These are phyloP conservation scores for Fusarium humuli DNA, from an alignment of 2,329 filamentous ascomycete species.

Conservation along the genomic window DNA sequence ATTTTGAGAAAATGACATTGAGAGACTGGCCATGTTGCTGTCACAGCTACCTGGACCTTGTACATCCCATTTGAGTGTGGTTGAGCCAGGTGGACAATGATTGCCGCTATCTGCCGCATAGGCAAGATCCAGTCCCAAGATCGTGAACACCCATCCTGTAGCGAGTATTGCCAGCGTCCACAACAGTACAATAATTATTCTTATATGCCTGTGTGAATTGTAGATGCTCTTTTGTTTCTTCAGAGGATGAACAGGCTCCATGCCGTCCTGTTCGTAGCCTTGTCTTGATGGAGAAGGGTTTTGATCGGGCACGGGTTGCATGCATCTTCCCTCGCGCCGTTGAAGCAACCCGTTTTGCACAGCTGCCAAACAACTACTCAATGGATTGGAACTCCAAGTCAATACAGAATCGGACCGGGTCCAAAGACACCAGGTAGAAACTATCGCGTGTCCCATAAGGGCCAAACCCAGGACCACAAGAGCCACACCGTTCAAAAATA, in stretches of 20 bases:
- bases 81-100: not conserved
- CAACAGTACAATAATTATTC: not conserved
- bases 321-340: not conserved
- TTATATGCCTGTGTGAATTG: not conserved
- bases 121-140: not conserved
- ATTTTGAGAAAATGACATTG: not conserved
- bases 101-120: not conserved
- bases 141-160: not conserved
- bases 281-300: not conserved
- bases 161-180: not conserved
- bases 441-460: not conserved
- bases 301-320: not conserved
- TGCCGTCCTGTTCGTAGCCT: not conserved
- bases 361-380: not conserved
- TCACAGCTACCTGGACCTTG: not conserved
- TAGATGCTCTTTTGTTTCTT: not conserved
- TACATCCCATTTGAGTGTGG: not conserved
- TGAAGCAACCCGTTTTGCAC: not conserved
- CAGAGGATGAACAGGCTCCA: not conserved
- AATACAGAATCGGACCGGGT: not conserved
- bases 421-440: not conserved
- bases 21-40: not conserved
- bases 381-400: not conserved
- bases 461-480: not conserved
- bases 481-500: not conserved